Conservation (phyloP, 345 rosid species). For the Rhizophora apiculata region DNA sequence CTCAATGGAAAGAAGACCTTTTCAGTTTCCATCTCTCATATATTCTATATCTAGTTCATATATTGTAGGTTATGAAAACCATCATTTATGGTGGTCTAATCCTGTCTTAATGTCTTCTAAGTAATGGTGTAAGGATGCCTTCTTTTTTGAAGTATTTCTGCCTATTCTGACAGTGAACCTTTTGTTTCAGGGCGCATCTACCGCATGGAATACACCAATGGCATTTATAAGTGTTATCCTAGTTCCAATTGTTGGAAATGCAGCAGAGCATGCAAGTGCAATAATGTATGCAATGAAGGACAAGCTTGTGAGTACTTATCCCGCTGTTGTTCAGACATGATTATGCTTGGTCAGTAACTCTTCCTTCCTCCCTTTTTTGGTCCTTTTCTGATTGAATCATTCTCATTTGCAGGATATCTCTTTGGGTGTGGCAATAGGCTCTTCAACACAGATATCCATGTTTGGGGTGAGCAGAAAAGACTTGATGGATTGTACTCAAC, state of each 20-base stretch:
- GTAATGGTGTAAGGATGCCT: no score
- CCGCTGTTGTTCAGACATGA: neutral
- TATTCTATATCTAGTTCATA: no score
- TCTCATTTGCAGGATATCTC: slow-evolving; percentile 37
- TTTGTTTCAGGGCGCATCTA: slow-evolving; percentile 42
- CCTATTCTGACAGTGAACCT: neutral
- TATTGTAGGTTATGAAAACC: no score
- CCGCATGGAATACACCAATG: slow-evolving; percentile 37
- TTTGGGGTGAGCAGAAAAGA: slow-evolving; percentile 32
- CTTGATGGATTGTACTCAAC: neutral
- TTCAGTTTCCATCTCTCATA: no score
- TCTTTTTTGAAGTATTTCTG: neutral
- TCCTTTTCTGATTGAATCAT: neutral
- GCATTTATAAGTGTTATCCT: slow-evolving; percentile 51
- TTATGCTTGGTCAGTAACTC: neutral
- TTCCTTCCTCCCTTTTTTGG: neutral
- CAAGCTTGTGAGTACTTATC: slow-evolving; percentile 43
- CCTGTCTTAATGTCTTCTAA: no score
- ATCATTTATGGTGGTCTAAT: no score
- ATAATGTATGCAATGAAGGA: slow-evolving; percentile 52
- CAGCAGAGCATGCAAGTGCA: slow-evolving; percentile 58
- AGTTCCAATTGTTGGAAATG: slow-evolving; percentile 54
- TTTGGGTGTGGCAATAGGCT: slow-evolving; percentile 53
- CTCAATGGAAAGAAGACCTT: no score
- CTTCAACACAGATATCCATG: slow-evolving; percentile 55